Base-by-base conservation (phyloP, 352 stramenopile species). In the Globisporangium radiosum region DNA sequence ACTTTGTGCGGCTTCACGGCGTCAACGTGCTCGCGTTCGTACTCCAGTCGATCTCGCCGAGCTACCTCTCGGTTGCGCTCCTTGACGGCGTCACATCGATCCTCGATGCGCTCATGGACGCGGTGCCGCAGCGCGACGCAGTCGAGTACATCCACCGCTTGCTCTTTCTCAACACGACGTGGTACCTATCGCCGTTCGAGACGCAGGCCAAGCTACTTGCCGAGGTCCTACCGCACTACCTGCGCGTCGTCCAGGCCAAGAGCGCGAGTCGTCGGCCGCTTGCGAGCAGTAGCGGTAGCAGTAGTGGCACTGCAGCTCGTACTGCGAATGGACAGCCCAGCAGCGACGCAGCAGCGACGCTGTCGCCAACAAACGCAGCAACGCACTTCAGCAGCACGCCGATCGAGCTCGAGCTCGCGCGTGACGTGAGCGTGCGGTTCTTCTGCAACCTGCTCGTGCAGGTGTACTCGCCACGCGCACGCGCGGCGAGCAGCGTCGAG, bases 371-470 rank as follows among this genome's bases (percentile, higher is more conserved):
- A 25, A 15, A 49, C 39, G 44, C 59, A 39, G 52, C 54, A 40
- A 39, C 59, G 52, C 51, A 38, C 58, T 38, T n/a, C 37, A 71
- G 56, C 58, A 40, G 50, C 47, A 39, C 13, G 52, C 52, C 44
- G 64, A 68, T 36, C 8, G 57, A 45, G 70, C 58, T 40, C 15
- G 62, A 72, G 50, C 14, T 58, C 15, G 72, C 71, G 11, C 55
- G 14, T 8, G 40, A 40, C 50, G 70, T 81, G n/a, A 77, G 92
- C 38, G 76, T 88, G 2, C 69, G 58, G 17, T 90, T 92, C 64
- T 92, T 92, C 48, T 94, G 85, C 64, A 85, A 82, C 40, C 59
- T 92, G 40, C 73, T 90, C 39, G 72, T 85, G 10, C 76, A 92
- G 63, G 68, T 90, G 1, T 92, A 92, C 40, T 64, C 70, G 3